A percentile compares a stretch with the other conserved stretches of the same genome.
phyloP scores from a whole-genome alignment of 805 yeast genomes.

The Candida alai region DNA sequence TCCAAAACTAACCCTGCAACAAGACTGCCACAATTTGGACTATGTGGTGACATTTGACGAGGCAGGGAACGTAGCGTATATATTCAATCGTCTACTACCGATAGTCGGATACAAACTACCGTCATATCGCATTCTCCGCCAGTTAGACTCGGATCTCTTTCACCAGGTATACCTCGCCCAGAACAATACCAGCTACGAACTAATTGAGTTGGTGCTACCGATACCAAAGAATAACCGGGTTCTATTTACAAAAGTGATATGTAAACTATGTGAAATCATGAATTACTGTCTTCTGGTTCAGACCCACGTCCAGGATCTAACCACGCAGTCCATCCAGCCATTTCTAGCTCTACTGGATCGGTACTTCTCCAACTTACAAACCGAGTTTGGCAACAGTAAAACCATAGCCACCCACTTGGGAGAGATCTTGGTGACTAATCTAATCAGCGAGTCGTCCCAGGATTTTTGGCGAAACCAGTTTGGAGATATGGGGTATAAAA shows the following conservation, averaged over 20 bases:
- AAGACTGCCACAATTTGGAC: slow-evolving; percentile 9
- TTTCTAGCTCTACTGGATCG: slow-evolving; percentile 32
- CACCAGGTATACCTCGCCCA: slow-evolving; percentile 24
- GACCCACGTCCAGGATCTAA: slow-evolving; percentile 17
- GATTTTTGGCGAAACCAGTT: slow-evolving; percentile 63
- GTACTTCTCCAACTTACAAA: slow-evolving; percentile 30
- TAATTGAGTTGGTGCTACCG: too few relatives aligned
- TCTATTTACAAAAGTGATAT: slow-evolving; percentile 19
- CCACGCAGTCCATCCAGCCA: too few relatives aligned
- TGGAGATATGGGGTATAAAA: slow-evolving; percentile 62
- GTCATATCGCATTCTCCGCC: slow-evolving; percentile 10
- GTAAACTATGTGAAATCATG: slow-evolving; percentile 22
- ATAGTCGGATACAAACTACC: slow-evolving; percentile 24
- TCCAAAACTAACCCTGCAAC: slow-evolving; percentile 29
- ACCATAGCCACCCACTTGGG: slow-evolving; percentile 1
- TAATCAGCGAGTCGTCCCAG: slow-evolving; percentile 44
- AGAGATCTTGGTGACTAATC: slow-evolving; percentile 41
- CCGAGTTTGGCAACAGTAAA: slow-evolving; percentile 19
- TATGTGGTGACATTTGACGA: slow-evolving; percentile 26
- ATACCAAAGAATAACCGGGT: slow-evolving; percentile 8
- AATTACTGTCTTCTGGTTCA: slow-evolving; percentile 22
- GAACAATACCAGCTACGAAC: slow-evolving; percentile 8
- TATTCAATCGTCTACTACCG: slow-evolving; percentile 29
- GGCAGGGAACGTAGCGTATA: slow-evolving; percentile 20
- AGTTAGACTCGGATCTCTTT: slow-evolving; percentile 19